Evolutionary conservation across 495 filamentous ascomycete genomes (phyloP).

Genomic region (Evernia prunastri): DNA sequence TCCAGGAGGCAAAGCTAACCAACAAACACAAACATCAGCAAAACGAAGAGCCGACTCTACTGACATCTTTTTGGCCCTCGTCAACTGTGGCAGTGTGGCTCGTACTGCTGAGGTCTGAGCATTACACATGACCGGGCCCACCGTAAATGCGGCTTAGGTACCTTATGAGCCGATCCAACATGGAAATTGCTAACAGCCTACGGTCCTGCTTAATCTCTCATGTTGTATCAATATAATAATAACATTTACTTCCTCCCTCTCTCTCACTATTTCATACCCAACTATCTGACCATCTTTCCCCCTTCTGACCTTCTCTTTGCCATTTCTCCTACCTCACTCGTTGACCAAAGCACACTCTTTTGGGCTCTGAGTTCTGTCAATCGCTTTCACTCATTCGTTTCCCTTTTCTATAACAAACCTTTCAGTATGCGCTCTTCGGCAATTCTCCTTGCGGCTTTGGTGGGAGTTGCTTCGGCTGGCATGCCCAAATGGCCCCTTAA

Average conservation of each 20-base stretch:
- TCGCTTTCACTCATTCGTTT: slow-evolving; percentile 3
- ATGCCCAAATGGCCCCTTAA: background rate
- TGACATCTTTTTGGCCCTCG: background rate
- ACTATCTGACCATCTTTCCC: background rate
- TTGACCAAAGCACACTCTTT: slow-evolving; percentile 18
- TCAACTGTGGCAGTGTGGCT: background rate
- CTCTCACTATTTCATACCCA: background rate
- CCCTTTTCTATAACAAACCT: background rate
- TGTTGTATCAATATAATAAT: slow-evolving; percentile 5
- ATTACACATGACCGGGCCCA: background rate
- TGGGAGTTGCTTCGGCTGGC: slow-evolving; percentile 12
- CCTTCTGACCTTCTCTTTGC: background rate
- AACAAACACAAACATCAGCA: background rate
- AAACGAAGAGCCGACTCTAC: background rate
- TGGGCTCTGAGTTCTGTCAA: background rate
- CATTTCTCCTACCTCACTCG: background rate
- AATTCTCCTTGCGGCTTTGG: slow-evolving; percentile 14
- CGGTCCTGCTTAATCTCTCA: background rate
- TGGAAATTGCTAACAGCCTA: background rate
- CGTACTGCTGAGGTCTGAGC: background rate
- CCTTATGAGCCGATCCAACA: background rate
- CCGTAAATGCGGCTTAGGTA: background rate
- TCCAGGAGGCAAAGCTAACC: background rate
- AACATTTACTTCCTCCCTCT: background rate
- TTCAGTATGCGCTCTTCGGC: slow-evolving; percentile 19